Conservation (phyloP, 108 stramenopile genomes). For the Conticribra weissflogii region DNA sequence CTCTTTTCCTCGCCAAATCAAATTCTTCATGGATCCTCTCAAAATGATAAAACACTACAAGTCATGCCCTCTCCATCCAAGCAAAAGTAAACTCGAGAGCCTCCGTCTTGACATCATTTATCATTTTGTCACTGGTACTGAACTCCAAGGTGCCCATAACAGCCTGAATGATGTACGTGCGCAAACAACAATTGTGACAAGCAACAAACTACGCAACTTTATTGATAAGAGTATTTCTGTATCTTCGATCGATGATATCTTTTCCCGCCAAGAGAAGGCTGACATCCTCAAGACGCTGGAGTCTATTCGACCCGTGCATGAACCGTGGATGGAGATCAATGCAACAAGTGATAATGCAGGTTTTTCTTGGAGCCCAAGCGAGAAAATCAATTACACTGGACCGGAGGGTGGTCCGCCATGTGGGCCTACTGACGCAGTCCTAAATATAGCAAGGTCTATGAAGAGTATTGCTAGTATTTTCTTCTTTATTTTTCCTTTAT, state of each 20-base stretch:
- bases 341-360: not conserved
- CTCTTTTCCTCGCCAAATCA: not conserved
- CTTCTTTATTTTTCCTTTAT: not conserved
- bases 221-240: slow-evolving; percentile 3
- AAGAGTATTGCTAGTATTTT: not conserved
- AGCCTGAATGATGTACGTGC: slow-evolving; percentile 3
- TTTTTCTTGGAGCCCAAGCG: slow-evolving; percentile 4
- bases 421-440: not conserved
- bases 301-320: slow-evolving; percentile 5
- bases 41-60: not conserved
- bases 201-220: not conserved
- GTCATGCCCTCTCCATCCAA: not conserved
- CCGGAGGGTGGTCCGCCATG: not conserved
- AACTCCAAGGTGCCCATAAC: slow-evolving; percentile 18
- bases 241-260: slow-evolving; percentile 1
- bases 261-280: not conserved
- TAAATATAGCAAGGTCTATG: not conserved
- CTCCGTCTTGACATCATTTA: not conserved
- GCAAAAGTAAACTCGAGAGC: not conserved
- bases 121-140: slow-evolving; percentile 1
- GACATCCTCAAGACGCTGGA: slow-evolving; percentile 9
- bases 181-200: slow-evolving; percentile 1
- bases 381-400: slow-evolving; percentile 1
- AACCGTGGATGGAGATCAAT: slow-evolving; percentile 3
- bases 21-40: slow-evolving; percentile 15